Base-by-base conservation (phyloP, 2,329 filamentous ascomycete species). In the Colletotrichum sublineola region DNA sequence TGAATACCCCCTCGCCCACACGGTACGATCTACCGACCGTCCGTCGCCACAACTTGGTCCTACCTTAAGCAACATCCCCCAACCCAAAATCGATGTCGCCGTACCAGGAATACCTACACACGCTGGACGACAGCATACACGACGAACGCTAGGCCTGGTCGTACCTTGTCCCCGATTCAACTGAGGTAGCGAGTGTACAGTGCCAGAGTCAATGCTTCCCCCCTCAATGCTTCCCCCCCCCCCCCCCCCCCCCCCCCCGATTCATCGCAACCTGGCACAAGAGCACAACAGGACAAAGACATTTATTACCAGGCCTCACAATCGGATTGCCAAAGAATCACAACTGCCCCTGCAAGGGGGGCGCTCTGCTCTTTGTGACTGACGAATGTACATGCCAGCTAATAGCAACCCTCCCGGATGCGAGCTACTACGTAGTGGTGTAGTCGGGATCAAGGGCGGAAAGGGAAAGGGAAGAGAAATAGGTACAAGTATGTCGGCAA, bases 71-170 rank as follows among this genome's bases (percentile, higher is more conserved):
- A 70, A 44, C 55, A 42, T 65, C 48, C 48, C 38, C 29, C 33
- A 44, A 48, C 42, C 33, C 36, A 69, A 50, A 44, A 46, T 53
- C 53, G 18, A 50, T 56, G 31, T 6, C 46, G 40, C 58, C 58
- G 53, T 40, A 60, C 58, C 50, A 33, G 40, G 36, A 31, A 67
- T 15, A 52, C 24, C 24, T 24, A 24, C 36, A 31, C 20, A 4
- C 33, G n/a, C 42, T 50, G 58, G 31, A 9, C 58, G 53, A 46
- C 11, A 52, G 15, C 46, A 68, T 44, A 69, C 60, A 52, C 48
- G 60, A 73, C 66, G 70, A 73, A 73, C 70, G 42, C 66, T 42
- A 20, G 70, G 66, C 70, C 70, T 73, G 70, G 64, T 73, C 70
- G 15, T 66, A 53, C 31, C 46, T 60, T 40, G 66, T 56, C 42